Percentiles rank a stretch among this genome's conserved stretches.
Conservation (phyloP, 768 basidiomycete species). For the Coprinellus aureogranulatus region DNA sequence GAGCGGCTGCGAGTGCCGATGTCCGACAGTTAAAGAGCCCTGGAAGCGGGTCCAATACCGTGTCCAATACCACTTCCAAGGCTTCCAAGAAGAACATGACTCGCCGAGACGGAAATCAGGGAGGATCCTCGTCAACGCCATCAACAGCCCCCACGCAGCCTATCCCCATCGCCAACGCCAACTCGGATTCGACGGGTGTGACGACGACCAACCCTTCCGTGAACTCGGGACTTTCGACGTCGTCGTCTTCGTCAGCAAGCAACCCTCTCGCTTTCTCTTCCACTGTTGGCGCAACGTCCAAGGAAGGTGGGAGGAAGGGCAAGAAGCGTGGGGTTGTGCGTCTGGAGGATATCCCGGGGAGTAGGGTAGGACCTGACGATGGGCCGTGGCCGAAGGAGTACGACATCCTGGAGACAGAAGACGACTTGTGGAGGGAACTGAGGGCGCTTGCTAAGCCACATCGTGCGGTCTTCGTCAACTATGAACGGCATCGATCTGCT, state of each 20-base stretch:
- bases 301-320: background rate
- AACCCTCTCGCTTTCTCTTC: background rate
- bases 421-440: constrained; percentile 55
- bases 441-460: constrained; percentile 51
- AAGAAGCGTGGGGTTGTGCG: constrained; percentile 14
- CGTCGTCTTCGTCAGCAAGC: background rate
- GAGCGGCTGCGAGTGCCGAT: background rate
- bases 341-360: constrained; percentile 60
- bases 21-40: background rate
- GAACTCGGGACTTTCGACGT: background rate
- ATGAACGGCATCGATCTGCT: constrained; percentile 1
- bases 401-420: constrained; percentile 41
- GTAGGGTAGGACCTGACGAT: constrained; percentile 60
- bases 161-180: constrained; percentile 6
- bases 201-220: background rate
- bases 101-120: background rate
- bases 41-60: background rate
- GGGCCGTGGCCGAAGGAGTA: constrained; percentile 65
- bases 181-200: constrained; percentile 5
- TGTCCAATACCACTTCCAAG: background rate
- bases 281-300: background rate
- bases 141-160: background rate
- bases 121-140: background rate
- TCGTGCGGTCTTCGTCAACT: constrained; percentile 10
- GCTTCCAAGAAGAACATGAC: background rate